phyloP scores from a whole-genome alignment of 768 basidiomycete genomes.

The Postia placenta region DNA sequence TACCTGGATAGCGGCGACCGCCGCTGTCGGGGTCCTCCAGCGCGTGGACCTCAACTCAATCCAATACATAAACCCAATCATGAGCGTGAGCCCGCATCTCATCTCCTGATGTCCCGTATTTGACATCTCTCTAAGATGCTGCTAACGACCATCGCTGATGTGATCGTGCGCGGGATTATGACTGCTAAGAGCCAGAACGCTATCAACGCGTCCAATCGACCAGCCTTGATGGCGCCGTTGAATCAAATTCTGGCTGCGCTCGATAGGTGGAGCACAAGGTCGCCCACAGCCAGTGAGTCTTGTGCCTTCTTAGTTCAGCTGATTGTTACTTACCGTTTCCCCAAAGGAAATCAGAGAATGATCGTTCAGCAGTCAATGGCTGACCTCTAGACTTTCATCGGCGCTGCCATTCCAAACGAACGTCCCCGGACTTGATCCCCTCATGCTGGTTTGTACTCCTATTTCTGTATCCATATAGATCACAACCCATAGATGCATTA shows the following conservation, averaged over 20 bases:
- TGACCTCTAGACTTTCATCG: neutral
- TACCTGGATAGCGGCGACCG: constrained; percentile 15
- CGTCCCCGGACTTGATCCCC: neutral
- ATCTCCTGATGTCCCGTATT: neutral
- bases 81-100: neutral
- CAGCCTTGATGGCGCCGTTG: neutral
- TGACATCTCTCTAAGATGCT: neutral
- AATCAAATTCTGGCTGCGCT: constrained; percentile 7
- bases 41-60: constrained; percentile 6
- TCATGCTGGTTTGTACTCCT: neutral
- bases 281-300: neutral
- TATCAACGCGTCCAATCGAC: neutral
- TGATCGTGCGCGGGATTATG: constrained; percentile 2
- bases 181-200: constrained; percentile 1
- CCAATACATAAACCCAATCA: neutral
- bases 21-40: constrained; percentile 12
- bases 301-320: no score
- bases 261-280: neutral
- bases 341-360: neutral
- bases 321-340: no score
- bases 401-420: neutral
- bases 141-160: neutral
- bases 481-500: neutral
- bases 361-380: neutral
- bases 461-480: neutral